Evolutionary conservation across 768 basidiomycete genomes (phyloP).

Genomic region (Pleurotus giganteus): DNA sequence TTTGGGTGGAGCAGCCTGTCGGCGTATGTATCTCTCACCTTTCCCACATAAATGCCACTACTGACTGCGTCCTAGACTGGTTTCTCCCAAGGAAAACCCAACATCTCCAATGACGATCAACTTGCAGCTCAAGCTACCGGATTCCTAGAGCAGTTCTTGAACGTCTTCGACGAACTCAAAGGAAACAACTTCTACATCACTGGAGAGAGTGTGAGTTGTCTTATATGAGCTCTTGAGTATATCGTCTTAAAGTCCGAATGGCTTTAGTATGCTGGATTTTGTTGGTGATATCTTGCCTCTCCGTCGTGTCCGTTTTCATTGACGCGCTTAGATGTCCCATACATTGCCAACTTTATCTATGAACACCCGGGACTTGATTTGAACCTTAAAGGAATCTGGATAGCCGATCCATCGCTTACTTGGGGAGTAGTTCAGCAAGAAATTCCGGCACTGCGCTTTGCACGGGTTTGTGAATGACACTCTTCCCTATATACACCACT

Average conservation of each 20-base stretch:
- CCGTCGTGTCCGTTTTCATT: neutral
- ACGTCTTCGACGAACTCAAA: constrained; percentile 64
- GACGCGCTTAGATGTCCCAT: constrained; percentile 33
- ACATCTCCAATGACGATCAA: constrained; percentile 57
- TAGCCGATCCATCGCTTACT: constrained; percentile 47
- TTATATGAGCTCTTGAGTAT: neutral
- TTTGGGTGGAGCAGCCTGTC: constrained; percentile 74
- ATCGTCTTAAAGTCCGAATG: neutral
- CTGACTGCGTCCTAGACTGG: constrained; percentile 42
- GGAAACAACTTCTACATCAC: constrained; percentile 64
- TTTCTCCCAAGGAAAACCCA: constrained; percentile 64
- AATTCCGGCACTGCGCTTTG: constrained; percentile 66
- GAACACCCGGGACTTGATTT: constrained; percentile 57
- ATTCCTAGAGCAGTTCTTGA: constrained; percentile 64
- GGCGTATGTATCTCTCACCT: constrained; percentile 34
- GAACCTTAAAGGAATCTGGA: constrained; percentile 60
- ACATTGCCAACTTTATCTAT: constrained; percentile 71
- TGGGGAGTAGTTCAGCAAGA: constrained; percentile 57
- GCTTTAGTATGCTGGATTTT: constrained; percentile 65
- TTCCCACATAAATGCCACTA: neutral
- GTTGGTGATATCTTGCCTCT: constrained; percentile 34
- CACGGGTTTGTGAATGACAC: constrained; percentile 26
- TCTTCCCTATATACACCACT: neutral
- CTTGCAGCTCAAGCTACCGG: constrained; percentile 49
- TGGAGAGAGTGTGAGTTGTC: constrained; percentile 60